phyloP scores from a whole-genome alignment of 192 early-diverging fungal genomes.

The Pecoramyces ruminantium region DNA sequence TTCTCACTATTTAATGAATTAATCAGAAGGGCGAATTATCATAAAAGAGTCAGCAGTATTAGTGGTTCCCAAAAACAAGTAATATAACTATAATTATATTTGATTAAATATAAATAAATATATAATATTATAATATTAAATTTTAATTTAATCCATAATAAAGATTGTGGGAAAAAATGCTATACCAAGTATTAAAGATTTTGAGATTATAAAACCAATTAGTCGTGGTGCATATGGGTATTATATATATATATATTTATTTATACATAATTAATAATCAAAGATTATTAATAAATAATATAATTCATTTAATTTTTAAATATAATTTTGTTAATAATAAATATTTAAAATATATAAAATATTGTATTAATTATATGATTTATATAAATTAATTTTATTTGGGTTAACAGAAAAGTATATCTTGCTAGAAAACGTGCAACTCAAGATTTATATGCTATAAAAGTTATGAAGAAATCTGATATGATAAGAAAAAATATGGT shows the following conservation, averaged over 20 bases:
- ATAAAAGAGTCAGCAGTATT: not conserved
- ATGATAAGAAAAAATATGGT: constrained; percentile 95
- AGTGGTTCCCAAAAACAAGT: not conserved
- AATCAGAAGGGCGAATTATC: constrained; percentile 25
- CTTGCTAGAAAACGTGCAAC: constrained; percentile 71
- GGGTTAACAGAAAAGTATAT: constrained; percentile 68
- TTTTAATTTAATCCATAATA: too few relatives aligned
- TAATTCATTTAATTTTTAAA: too few relatives aligned
- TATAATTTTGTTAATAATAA: too few relatives aligned
- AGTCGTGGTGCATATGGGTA: constrained; percentile 86
- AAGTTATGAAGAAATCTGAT: constrained; percentile 79
- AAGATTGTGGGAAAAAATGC: not conserved
- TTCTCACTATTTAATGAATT: constrained; percentile 61
- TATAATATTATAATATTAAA: too few relatives aligned
- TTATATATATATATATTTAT: not conserved
- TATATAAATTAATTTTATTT: too few relatives aligned
- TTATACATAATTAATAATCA: constrained; percentile 1
- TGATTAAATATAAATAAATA: too few relatives aligned
- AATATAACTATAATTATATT: not conserved
- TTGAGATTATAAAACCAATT: constrained; percentile 87
- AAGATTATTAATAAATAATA: too few relatives aligned
- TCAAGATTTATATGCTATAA: constrained; percentile 78
- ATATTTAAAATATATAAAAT: too few relatives aligned
- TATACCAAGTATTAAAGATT: constrained; percentile 65
- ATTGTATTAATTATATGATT: too few relatives aligned